These are phyloP conservation scores for Dryas drummondii DNA, from an alignment of 306 rosid genomes.

Conservation along the genomic window DNA sequence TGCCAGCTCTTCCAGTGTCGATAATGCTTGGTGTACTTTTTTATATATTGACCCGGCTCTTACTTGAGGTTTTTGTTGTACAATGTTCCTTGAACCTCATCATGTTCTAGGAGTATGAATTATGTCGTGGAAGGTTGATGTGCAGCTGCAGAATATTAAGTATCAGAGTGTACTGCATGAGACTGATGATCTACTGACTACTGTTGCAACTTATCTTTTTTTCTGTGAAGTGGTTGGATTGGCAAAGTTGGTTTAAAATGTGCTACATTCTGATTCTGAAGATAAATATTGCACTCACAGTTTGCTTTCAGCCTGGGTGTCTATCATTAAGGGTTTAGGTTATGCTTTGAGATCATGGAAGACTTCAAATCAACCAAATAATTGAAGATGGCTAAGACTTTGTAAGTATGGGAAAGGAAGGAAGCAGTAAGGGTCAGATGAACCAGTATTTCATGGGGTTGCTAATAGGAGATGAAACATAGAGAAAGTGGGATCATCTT, in stretches of 20 bases:
- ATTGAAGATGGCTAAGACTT: no score
- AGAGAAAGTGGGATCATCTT: no score
- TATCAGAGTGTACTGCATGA: not conserved
- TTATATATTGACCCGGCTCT: conserved; percentile 75
- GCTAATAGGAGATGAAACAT: no score
- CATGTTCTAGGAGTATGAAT: conserved; percentile 51
- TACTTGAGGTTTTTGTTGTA: conserved; percentile 84
- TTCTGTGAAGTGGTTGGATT: conserved; percentile 8
- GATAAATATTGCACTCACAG: no score
- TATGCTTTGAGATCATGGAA: not conserved
- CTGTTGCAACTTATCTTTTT: conserved; percentile 6
- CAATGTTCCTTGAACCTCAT: conserved; percentile 84
- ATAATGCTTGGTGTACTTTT: conserved; percentile 70
- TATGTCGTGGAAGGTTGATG: conserved; percentile 2
- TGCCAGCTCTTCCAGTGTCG: conserved; percentile 96
- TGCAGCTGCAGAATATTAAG: not conserved
- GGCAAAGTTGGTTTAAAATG: not conserved
- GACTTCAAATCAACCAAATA: no score
- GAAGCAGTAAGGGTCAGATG: no score
- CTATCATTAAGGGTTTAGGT: not conserved
- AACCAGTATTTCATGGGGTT: no score
- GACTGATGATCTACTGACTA: not conserved
- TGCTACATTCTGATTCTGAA: not conserved
- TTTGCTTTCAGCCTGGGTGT: not conserved
- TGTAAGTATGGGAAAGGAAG: no score